Percentiles rank a stretch among this genome's conserved stretches.
Evolutionary conservation across 2,329 filamentous ascomycete genomes (phyloP).

Genomic region (Stachybotrys chartarum): DNA sequence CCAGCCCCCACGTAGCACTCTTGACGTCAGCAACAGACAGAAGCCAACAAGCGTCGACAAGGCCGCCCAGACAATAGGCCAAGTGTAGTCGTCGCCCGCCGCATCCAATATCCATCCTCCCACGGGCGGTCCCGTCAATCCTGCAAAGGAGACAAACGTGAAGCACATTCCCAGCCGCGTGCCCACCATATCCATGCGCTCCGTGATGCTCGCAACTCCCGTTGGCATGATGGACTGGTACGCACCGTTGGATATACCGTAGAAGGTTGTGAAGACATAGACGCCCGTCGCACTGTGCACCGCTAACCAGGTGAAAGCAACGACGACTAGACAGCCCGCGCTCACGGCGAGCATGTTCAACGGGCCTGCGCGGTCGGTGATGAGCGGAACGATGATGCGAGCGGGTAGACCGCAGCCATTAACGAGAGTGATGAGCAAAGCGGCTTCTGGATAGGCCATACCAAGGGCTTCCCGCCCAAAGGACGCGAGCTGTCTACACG

Average conservation of each 20-base stretch:
- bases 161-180: slow-evolving; percentile 35
- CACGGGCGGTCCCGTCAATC: slow-evolving; percentile 30
- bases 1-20: not conserved
- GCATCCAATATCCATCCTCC: slow-evolving; percentile 20
- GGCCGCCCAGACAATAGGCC: not conserved
- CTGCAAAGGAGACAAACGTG: slow-evolving; percentile 26
- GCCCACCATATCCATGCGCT: slow-evolving; percentile 27
- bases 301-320: slow-evolving; percentile 28
- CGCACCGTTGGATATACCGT: slow-evolving; percentile 19
- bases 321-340: slow-evolving; percentile 19
- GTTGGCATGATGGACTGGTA: slow-evolving; percentile 34
- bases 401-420: slow-evolving; percentile 31
- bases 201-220: slow-evolving; percentile 29
- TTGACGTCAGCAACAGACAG: not conserved
- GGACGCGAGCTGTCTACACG: slow-evolving; percentile 11
- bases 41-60: not conserved
- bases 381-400: slow-evolving; percentile 26
- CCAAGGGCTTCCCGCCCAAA: slow-evolving; percentile 20
- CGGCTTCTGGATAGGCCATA: slow-evolving; percentile 24
- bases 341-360: slow-evolving; percentile 25
- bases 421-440: slow-evolving; percentile 29
- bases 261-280: slow-evolving; percentile 27
- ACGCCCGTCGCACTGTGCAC: slow-evolving; percentile 23
- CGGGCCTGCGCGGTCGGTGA: slow-evolving; percentile 27
- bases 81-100: not conserved